Percentiles rank a stretch among this genome's conserved stretches.
phyloP scores from a whole-genome alignment of 805 yeast species.

The Kurtzmaniella cleridarum region DNA sequence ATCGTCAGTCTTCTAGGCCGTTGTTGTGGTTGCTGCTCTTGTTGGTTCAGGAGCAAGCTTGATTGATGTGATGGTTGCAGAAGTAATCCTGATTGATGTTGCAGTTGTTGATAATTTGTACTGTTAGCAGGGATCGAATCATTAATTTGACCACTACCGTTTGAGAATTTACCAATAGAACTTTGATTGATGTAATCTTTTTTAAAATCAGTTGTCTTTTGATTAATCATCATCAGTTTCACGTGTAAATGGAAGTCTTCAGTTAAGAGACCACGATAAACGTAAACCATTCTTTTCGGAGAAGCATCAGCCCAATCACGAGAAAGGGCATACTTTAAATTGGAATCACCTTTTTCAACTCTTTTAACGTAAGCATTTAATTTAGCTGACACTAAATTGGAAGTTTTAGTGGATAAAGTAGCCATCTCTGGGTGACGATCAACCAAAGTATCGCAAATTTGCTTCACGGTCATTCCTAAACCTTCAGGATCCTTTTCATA shows the following conservation, averaged over 20 bases:
- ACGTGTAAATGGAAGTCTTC: conserved; percentile 74
- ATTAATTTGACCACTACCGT: too few relatives aligned
- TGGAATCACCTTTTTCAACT: conserved; percentile 76
- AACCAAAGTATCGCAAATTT: conserved; percentile 69
- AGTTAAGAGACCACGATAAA: conserved; percentile 72
- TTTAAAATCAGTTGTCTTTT: conserved; percentile 20
- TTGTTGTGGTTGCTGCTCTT: conserved; percentile 1
- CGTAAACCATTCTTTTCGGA: conserved; percentile 85
- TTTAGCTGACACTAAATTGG: conserved; percentile 77
- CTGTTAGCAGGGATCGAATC: too few relatives aligned
- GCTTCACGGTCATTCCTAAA: conserved; percentile 86
- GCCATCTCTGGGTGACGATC: conserved; percentile 83
- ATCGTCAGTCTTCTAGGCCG: conserved; percentile 50
- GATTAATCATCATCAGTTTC: conserved; percentile 54
- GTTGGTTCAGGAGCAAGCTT: background rate
- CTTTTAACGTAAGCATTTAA: conserved; percentile 80
- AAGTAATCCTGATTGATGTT: background rate
- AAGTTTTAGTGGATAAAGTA: conserved; percentile 70
- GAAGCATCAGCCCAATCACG: conserved; percentile 91
- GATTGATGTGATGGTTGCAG: background rate
- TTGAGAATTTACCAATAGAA: conserved; percentile 3
- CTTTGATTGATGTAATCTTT: conserved; percentile 14
- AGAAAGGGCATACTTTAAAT: conserved; percentile 65
- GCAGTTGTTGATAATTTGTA: background rate
- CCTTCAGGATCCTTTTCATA: conserved; percentile 65